These are phyloP conservation scores for Zygnema cylindricum DNA, from an alignment of 139 green algal species.

Conservation along the genomic window DNA sequence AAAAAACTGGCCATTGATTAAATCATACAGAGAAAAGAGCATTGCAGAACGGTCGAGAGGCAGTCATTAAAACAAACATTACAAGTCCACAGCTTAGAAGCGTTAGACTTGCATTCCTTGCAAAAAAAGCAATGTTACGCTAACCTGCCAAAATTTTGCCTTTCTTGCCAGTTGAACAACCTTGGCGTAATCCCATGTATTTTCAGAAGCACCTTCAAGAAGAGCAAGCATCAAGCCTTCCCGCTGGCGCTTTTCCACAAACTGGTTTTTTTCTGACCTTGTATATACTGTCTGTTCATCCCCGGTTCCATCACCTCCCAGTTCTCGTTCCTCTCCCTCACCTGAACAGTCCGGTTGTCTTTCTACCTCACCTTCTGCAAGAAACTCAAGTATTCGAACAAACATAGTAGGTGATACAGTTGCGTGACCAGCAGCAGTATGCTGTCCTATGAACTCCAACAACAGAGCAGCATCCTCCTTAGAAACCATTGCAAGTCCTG, in stretches of 20 bases:
- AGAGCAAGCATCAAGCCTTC: slow-evolving; percentile 34
- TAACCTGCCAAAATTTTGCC: slow-evolving; percentile 28
- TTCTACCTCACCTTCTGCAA: neutral
- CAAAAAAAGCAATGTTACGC: too few relatives aligned
- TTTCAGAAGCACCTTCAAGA: slow-evolving; percentile 3
- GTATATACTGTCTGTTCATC: neutral
- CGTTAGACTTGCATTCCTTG: too few relatives aligned
- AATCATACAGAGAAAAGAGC: too few relatives aligned
- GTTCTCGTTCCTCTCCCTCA: neutral
- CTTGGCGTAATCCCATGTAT: neutral
- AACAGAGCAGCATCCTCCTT: neutral
- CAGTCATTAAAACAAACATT: too few relatives aligned
- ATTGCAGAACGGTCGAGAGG: too few relatives aligned
- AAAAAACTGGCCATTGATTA: too few relatives aligned
- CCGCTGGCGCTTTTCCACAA: neutral
- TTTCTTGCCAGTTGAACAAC: neutral
- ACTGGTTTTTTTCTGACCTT: neutral
- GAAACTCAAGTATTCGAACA: slow-evolving; percentile 35
- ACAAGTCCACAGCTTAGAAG: too few relatives aligned
- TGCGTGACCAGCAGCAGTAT: slow-evolving; percentile 15
- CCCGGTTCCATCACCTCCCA: neutral
- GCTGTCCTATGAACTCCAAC: slow-evolving; percentile 33
- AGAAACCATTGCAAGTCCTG: neutral
- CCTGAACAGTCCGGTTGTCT: neutral
- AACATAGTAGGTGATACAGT: slow-evolving; percentile 7